Base-by-base conservation (phyloP, 164 flowering plant genomes). In the Magnolia officinalis region DNA sequence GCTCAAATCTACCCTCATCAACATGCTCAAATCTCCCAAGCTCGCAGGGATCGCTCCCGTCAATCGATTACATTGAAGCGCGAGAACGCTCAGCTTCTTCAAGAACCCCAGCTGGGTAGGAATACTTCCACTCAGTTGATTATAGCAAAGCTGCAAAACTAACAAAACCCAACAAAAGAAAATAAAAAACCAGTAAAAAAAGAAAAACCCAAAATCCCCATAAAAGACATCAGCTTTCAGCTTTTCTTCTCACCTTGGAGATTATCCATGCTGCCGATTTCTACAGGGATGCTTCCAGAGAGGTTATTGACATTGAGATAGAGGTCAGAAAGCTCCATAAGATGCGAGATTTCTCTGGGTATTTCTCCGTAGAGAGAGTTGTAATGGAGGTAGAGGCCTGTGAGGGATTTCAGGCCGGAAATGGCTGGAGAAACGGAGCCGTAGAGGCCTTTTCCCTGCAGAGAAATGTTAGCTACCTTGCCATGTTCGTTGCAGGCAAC, bases 141-240 rank as follows among this genome's bases (percentile, higher is more conserved):
- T 96, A 77, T 86, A 90, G 71, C 98, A 88, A n/a, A 96, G 89
- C 86, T 96, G 97, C 87, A 96, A 68, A 75, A 94, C 99, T 96
- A 85, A 82, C 61, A 11, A 55, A 11, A 55, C 61, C 61, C 61
- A 55, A 14, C 61, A 58, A 20, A 23, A 31, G 74, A 24, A 19
- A 59, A 58, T 21, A 72, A 26, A 70, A 19, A 59, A 26, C 21
- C n/a, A 14, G 49, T 45, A 16, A 74, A 50, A 3, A n/a, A 8
- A n/a, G 16, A 26, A 63, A 70, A 45, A 19, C 18, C 11, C 26
- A 16, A 37, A 67, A 71, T 70, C n/a, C 63, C 63, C 63, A 59
- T n/a, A 59, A 59, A 64, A 64, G 67, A n/a, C 45, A 52, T 8
- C 67, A 19, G 64, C 64, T 74, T 68, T 9, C 20, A 31, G 52